These are phyloP conservation scores for Pyrrhoderma lamaoense DNA, from an alignment of 1,284 basidiomycete genomes.

Conservation along the genomic window DNA sequence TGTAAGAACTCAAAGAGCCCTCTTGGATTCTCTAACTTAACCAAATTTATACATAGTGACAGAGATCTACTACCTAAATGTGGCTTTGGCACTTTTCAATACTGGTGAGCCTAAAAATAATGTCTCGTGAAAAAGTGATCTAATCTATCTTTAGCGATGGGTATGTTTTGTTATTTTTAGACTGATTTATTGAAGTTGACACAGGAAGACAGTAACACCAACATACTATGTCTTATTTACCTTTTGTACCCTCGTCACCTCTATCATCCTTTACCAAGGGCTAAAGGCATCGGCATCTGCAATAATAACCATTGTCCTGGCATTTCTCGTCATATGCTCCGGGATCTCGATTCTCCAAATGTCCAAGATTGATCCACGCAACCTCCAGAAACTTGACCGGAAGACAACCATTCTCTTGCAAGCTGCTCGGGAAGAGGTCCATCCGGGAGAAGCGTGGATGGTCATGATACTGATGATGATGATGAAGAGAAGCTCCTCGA, in stretches of 20 bases:
- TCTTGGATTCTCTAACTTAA: constrained; percentile 16
- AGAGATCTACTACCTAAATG: constrained; percentile 95
- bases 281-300: constrained; percentile 68
- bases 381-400: constrained; percentile 73
- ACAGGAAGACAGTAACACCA: constrained; percentile 41
- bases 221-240: constrained; percentile 59
- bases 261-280: constrained; percentile 87
- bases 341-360: constrained; percentile 95
- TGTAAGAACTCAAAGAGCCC: constrained; percentile 36
- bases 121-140: not conserved
- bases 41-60: constrained; percentile 43
- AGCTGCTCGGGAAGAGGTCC: constrained; percentile 58
- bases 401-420: constrained; percentile 80
- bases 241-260: constrained; percentile 84
- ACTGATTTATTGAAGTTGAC: constrained; percentile 22
- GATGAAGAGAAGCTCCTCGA: constrained; percentile 49
- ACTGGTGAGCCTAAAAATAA: constrained; percentile 46
- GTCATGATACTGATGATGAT: constrained; percentile 26
- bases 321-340: constrained; percentile 82
- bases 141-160: constrained; percentile 56
- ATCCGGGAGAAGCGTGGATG: constrained; percentile 1
- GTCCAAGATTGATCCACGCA: constrained; percentile 83
- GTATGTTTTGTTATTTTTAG: constrained; percentile 31
- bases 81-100: constrained; percentile 94
- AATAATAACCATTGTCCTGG: constrained; percentile 88